Base-by-base conservation (phyloP, 768 basidiomycete species). In the Amanita jacksonii region DNA sequence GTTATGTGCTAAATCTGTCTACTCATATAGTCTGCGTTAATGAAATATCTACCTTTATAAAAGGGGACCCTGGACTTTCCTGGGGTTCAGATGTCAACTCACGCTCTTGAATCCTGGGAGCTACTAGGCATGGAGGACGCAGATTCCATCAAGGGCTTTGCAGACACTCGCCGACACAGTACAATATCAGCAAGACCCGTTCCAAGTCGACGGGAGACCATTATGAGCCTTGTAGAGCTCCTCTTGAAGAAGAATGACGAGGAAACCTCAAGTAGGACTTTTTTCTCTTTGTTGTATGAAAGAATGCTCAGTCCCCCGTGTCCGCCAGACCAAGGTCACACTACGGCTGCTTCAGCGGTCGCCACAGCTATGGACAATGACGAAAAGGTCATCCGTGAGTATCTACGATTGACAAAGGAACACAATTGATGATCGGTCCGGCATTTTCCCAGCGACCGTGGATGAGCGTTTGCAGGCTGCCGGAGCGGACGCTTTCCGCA, bases 391-490 rank as follows among this genome's bases (percentile, higher is more conserved):
- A 73, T 76, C 49, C 77, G 81, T 83, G 56, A 69, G 81, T 80
- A 25, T 24, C 8, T 33, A 31, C 19, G 34, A 20, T 35, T 37
- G 37, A 2, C 18, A 33, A 32, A 41, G 12, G 30, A 47, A 48
- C 47, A 20, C 8, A 4, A 22, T 16, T 23, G 10, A 22, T 38
- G 37, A 38, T 38, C 20, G 37, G n/a, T 22, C 37, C 33, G 24
- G 32, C 35, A 28, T 18, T 42, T 15, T 12, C 31, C 25, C 41
- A 80, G 81, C 79, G 5, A 74, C 70, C 34, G 76, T 79, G 45
- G 78, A 85, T 51, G 82, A 85, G 50, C 76, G 81, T 51, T 56
- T 79, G n/a, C 81, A 84, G 61, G 68, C 66, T 47, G 72, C 69
- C 8, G 83, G 83, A 8, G 79, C 81, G 4, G 79, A 80, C 41